A percentile compares a stretch with the other conserved stretches of the same genome.
phyloP scores from a whole-genome alignment of 2,329 filamentous ascomycete species.

The Ophiocordyceps polyrhachis-furcata region DNA sequence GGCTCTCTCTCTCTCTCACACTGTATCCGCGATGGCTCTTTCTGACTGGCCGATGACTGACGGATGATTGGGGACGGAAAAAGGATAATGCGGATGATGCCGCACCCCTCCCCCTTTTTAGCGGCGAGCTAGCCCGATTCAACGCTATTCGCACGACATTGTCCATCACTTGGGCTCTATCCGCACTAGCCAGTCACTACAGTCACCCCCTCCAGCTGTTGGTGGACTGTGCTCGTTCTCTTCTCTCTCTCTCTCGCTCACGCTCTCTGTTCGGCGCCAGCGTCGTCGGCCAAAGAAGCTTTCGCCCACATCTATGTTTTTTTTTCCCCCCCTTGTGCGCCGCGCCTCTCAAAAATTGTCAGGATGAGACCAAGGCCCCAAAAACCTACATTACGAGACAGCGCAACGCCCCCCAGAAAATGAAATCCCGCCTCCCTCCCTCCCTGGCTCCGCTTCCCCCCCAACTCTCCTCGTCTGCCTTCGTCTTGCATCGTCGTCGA shows the following conservation, averaged over 20 bases:
- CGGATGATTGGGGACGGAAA: background rate
- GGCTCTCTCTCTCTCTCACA: too few relatives aligned
- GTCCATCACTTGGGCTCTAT: too few relatives aligned
- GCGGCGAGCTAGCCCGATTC: background rate
- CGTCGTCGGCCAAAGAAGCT: slow-evolving; percentile 9
- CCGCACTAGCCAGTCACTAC: too few relatives aligned
- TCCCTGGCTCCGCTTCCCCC: slow-evolving; percentile 9
- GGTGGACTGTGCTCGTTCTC: too few relatives aligned
- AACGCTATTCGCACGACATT: too few relatives aligned
- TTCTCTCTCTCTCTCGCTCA: slow-evolving; percentile 2
- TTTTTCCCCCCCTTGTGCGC: slow-evolving; percentile 13
- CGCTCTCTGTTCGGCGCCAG: slow-evolving; percentile 5
- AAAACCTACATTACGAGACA: slow-evolving; percentile 15
- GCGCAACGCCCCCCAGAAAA: slow-evolving; percentile 11
- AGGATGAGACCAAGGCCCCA: slow-evolving; percentile 21
- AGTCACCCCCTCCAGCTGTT: too few relatives aligned
- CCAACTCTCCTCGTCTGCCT: slow-evolving; percentile 6
- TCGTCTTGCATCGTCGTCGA: slow-evolving; percentile 9
- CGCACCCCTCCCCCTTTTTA: slow-evolving; percentile 1
- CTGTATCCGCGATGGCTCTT: background rate
- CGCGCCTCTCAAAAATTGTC: slow-evolving; percentile 18
- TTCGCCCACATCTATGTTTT: slow-evolving; percentile 14
- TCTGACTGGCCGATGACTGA: background rate
- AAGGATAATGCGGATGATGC: slow-evolving; percentile 4
- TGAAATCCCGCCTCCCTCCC: slow-evolving; percentile 11